These are phyloP conservation scores for Stephania yunnanensis DNA, from an alignment of 164 flowering plant genomes.

Conservation along the genomic window DNA sequence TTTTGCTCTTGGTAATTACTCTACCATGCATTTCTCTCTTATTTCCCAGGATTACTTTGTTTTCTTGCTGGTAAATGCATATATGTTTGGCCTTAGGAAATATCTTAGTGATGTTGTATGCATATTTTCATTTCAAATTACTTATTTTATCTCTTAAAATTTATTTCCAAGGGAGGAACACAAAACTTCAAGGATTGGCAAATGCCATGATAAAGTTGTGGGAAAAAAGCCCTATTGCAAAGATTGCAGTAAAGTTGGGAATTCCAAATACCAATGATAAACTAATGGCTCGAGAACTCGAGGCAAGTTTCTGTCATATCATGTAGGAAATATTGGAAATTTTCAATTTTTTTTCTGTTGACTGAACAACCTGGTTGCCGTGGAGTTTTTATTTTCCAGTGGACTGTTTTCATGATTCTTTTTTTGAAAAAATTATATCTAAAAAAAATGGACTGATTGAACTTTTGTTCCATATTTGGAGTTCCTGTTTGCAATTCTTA, in stretches of 20 bases:
- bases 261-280: constrained; percentile 59
- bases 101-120: not conserved
- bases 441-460: not conserved
- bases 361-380: not conserved
- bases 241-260: constrained; percentile 90
- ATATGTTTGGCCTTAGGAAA: not conserved
- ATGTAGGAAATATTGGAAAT: not conserved
- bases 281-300: constrained; percentile 85
- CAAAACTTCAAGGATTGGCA: constrained; percentile 84
- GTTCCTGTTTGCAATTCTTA: not conserved
- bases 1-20: constrained; percentile 74
- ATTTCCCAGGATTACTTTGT: not conserved
- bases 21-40: not conserved
- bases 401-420: not conserved
- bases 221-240: constrained; percentile 74
- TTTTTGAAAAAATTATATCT: not conserved
- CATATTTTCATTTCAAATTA: constrained; percentile 1
- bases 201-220: constrained; percentile 81
- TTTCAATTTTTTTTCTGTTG: not conserved
- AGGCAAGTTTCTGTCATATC: constrained; percentile 47
- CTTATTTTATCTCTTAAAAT: not conserved
- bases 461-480: not conserved
- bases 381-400: not conserved
- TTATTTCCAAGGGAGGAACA: constrained; percentile 64
- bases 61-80: not conserved